Evolutionary conservation across 352 stramenopile species (phyloP), one percentile per base, ranked within the genome.

Genomic region (Phytophthora kernoviae): DNA sequence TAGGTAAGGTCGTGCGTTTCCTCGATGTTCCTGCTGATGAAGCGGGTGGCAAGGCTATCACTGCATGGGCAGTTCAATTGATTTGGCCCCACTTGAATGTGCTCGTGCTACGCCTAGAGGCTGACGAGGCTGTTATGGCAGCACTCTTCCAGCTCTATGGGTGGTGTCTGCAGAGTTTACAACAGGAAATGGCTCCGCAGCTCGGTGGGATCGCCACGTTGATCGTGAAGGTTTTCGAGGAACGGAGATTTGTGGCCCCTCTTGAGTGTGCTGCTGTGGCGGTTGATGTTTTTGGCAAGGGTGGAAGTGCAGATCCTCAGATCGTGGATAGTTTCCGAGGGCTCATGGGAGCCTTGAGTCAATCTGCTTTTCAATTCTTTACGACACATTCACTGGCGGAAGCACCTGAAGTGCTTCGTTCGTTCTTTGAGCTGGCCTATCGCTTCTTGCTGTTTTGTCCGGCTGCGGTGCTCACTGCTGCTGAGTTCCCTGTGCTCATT

Each of bases 371-470:
- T 43, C 75, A 81, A 26, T 79, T 87, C 44, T 91, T 91, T 53
- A 88, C 65, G 30, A 72, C 65, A 0, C 75, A 82, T 50, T 81
- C 77, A 4, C 54, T 91, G n/a, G 66, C 77, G 36, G 79, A 88
- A 18, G 73, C 73, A 5, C 79, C 79, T 1, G 78, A 90, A 14
- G 75, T 91, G 21, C 42, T 91, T 17, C 79, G 77, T 10, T 81
- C 79, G 5, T 83, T 90, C 63, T 91, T 78, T 40, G 79, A 88
- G 44, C 66, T 91, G 15, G 75, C 70, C 10, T 91, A 91, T 45
- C 79, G 82, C 7, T 90, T 87, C 40, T 57, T 88, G 47, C 50
- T 91, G 4, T 91, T 87, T 39, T 91, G 82, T n/a, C 79, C 82
- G 5, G 74, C 72, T 4, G 82, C 82, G 5, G 66, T 91, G 36